phyloP scores from a whole-genome alignment of 2,329 filamentous ascomycete species.

The Didymellaceae sp. region DNA sequence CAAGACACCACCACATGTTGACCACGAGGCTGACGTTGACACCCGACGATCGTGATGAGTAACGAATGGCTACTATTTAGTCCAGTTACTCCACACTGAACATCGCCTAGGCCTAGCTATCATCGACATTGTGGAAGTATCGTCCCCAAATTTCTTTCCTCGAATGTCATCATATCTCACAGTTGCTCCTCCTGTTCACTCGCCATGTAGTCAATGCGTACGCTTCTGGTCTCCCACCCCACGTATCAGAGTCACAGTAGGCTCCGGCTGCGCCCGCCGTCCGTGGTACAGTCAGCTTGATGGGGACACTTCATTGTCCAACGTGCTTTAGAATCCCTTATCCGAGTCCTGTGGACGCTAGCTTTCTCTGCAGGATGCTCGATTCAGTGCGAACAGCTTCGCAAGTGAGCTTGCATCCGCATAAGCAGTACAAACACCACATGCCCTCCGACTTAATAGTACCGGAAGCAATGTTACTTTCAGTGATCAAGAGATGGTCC shows the following conservation, averaged over 20 bases:
- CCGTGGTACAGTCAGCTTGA: conserved; percentile 3
- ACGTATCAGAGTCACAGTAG: not conserved
- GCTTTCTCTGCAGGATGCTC: not conserved
- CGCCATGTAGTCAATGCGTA: not conserved
- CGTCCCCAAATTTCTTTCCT: not conserved
- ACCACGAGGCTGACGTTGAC: conserved; percentile 4
- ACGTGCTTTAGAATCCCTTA: not conserved
- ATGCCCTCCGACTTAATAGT: no score
- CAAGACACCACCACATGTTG: not conserved
- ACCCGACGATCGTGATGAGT: conserved; percentile 9
- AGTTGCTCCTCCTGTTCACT: not conserved
- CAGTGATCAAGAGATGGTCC: no score
- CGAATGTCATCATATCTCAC: not conserved
- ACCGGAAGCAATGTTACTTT: no score
- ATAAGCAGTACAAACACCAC: not conserved
- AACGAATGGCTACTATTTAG: not conserved
- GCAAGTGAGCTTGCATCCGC: no score
- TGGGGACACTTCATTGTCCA: conserved; percentile 4
- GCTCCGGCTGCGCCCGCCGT: not conserved
- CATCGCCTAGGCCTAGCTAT: not conserved
- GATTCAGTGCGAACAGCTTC: no score
- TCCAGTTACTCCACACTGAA: not conserved
- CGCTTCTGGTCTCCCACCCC: not conserved
- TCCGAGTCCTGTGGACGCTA: not conserved
- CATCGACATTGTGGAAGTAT: not conserved